A percentile compares a stretch with the other conserved stretches of the same genome.
These are phyloP conservation scores for Saccharomyces uvarum DNA, from an alignment of 1,139 yeast species.

Conservation along the genomic window DNA sequence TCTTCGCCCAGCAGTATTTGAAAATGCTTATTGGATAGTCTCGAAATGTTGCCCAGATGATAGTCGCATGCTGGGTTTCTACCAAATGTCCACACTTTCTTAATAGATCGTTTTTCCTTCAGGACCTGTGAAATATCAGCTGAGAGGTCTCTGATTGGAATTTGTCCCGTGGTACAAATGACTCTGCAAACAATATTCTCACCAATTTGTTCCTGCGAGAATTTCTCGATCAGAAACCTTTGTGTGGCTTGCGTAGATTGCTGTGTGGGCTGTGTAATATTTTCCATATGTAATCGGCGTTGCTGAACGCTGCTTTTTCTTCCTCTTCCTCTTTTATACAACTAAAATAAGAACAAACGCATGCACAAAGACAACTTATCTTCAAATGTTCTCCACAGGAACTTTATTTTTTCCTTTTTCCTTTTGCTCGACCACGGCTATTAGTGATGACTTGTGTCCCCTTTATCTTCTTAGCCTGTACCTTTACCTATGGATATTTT, in stretches of 20 bases:
- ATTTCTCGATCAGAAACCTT: conserved; percentile 33
- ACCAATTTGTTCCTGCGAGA: conserved; percentile 36
- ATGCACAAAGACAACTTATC: neutral
- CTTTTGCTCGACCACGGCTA: neutral
- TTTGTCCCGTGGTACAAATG: conserved; percentile 64
- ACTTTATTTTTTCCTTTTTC: neutral
- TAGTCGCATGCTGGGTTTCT: conserved; percentile 61
- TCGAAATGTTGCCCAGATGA: conserved; percentile 51
- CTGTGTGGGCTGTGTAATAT: conserved; percentile 44
- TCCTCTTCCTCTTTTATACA: neutral
- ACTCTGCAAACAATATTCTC: conserved; percentile 45
- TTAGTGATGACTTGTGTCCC: neutral
- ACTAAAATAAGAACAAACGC: neutral
- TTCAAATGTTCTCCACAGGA: neutral
- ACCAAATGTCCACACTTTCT: conserved; percentile 68
- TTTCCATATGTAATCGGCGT: conserved; percentile 13
- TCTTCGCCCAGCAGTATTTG: conserved; percentile 52
- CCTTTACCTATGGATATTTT: neutral
- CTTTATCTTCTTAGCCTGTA: neutral
- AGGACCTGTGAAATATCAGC: conserved; percentile 33
- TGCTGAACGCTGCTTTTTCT: neutral
- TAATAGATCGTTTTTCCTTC: conserved; percentile 21
- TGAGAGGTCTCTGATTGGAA: conserved; percentile 39
- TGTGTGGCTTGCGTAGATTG: conserved; percentile 60
- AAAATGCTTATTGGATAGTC: conserved; percentile 76